Percentiles rank a stretch among this genome's conserved stretches.
Evolutionary conservation across 78 protist species (phyloP).

Genomic region (slime mould (Dictyostelium discoideum)): dicty_2.7 NC_007090.3:510001-510500

Average conservation of each 20-base stretch:
- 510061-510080: constrained; percentile 27
- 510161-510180: constrained; percentile 7
- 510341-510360: constrained; percentile 10
- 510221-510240: constrained; percentile 32
- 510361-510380: constrained; percentile 29
- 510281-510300: background rate
- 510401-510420: background rate
- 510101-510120: background rate
- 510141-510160: too few relatives aligned
- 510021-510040: background rate
- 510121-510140: too few relatives aligned
- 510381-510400: constrained; percentile 19
- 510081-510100: background rate
- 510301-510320: background rate
- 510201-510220: constrained; percentile 9
- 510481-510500: constrained; percentile 1
- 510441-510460: constrained; percentile 34
- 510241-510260: background rate
- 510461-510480: constrained; percentile 13
- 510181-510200: background rate
- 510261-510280: background rate
- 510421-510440: constrained; percentile 19
- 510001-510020: constrained; percentile 29
- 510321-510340: constrained; percentile 21
- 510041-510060: constrained; percentile 39